phyloP scores from a whole-genome alignment of 2,329 filamentous ascomycete genomes.

The Fragosphaeria purpurea region DNA sequence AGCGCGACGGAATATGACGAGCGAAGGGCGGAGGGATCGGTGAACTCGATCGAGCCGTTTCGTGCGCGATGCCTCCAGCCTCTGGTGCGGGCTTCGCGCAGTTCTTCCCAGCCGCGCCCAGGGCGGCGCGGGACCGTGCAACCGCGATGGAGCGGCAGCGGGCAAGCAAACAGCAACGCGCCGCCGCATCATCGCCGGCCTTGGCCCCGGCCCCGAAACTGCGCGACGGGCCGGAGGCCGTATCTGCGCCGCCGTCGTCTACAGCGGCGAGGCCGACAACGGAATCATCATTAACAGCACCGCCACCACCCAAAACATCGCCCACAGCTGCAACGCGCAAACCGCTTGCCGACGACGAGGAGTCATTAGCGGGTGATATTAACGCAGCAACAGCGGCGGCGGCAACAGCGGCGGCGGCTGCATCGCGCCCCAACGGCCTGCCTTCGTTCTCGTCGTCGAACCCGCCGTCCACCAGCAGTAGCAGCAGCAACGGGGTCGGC shows the following conservation, averaged over 20 bases:
- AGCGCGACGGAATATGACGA: conserved; percentile 43
- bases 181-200: conserved; percentile 18
- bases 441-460: background rate
- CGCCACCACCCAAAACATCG: no score
- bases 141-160: conserved; percentile 49
- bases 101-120: conserved; percentile 74
- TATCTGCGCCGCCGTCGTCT: background rate
- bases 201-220: no score
- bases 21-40: conserved; percentile 41
- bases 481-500: conserved; percentile 31
- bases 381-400: background rate
- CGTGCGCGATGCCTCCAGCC: conserved; percentile 65
- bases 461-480: conserved; percentile 18
- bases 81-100: conserved; percentile 69
- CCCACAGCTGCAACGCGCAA: conserved; percentile 17
- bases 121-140: conserved; percentile 45
- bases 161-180: conserved; percentile 36
- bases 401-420: conserved; percentile 50
- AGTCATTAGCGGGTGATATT: conserved; percentile 53
- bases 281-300: conserved; percentile 19
- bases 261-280: background rate
- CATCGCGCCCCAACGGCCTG: conserved; percentile 54
- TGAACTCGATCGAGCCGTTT: conserved; percentile 34
- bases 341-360: conserved; percentile 42
- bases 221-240: no score